phyloP scores from a whole-genome alignment of 257 asterid genomes.

The Coffea canephora region DNA sequence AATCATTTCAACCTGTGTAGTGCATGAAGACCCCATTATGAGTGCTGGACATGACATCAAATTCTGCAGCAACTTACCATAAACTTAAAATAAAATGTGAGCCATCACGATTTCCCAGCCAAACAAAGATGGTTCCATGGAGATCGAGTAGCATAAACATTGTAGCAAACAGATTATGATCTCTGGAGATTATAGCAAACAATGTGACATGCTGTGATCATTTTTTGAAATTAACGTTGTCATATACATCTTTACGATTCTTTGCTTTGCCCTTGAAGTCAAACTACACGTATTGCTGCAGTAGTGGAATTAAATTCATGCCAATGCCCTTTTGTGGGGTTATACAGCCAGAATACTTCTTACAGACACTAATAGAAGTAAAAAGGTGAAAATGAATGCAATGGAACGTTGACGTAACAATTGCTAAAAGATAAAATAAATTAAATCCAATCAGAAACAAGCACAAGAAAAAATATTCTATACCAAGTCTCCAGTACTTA shows the following conservation, averaged over 20 bases:
- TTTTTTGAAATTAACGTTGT: not conserved
- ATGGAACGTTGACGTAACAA: not conserved
- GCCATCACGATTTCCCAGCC: not conserved
- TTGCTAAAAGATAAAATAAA: not conserved
- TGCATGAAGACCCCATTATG: conserved; percentile 16
- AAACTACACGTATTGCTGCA: not conserved
- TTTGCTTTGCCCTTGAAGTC: not conserved
- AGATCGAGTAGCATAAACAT: too few relatives aligned
- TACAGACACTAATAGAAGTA: not conserved
- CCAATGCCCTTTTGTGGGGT: not conserved
- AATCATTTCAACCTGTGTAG: conserved; percentile 61
- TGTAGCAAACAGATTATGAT: not conserved
- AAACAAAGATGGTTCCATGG: not conserved
- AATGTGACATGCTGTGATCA: not conserved
- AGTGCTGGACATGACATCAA: not conserved
- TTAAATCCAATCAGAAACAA: not conserved
- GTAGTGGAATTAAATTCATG: not conserved
- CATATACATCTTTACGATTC: not conserved
- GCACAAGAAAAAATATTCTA: too few relatives aligned
- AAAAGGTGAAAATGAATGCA: not conserved
- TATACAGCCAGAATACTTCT: not conserved
- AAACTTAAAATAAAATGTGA: not conserved
- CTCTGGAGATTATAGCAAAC: not conserved
- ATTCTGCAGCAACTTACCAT: not conserved
- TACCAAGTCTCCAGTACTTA: too few relatives aligned